Base-by-base conservation (phyloP, 129 eudicot genomes). In the Pittosporum tobira region DNA sequence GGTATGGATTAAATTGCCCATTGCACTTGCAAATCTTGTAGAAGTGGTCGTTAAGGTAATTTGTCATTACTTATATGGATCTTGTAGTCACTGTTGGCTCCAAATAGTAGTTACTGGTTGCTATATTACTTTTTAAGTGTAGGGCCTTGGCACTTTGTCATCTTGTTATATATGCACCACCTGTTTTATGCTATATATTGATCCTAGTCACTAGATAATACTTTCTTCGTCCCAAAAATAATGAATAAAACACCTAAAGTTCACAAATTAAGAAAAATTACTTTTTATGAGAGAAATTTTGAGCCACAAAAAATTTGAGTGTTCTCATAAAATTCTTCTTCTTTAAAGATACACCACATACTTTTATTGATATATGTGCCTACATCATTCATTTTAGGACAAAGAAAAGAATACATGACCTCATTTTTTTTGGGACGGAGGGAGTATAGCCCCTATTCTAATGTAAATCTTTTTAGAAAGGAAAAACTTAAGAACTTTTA, bases 1-100 rank as follows among this genome's bases (percentile, higher is more conserved):
- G 30, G 76, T 84, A 27, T 84, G 96, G 96, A 74, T 88, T 45
- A 84, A 88, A 71, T 26, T 88, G 38, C 87, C 96, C 19, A 84
- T 81, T 49, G 57, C 28, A 37, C 80, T 81, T 49, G 87, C 46
- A 55, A 63, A 76, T 71, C 94, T 88, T 61, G 77, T 84, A 50
- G 90, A 88, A 73, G 47, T 66, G 59, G 84, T 78, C 30, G 89
- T 84, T 51, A 73, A 88, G 96, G 96, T 83, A 80, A 45, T 20
- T 46, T 48, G 44, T 20, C 25, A 20, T 29, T 54, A 18, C 30
- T 24, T 43, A 38, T 22, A 26, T 26, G 54, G 13, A 45, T 26
- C 29, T 31, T 7, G 2, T 61, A 23, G 16, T 44, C 24, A 16
- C 40, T 8, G 26, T 28, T n/a, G 38, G 46, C 51, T 15, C 3